phyloP scores from a whole-genome alignment of 2,329 filamentous ascomycete genomes.

The Ilyonectria robusta region DNA sequence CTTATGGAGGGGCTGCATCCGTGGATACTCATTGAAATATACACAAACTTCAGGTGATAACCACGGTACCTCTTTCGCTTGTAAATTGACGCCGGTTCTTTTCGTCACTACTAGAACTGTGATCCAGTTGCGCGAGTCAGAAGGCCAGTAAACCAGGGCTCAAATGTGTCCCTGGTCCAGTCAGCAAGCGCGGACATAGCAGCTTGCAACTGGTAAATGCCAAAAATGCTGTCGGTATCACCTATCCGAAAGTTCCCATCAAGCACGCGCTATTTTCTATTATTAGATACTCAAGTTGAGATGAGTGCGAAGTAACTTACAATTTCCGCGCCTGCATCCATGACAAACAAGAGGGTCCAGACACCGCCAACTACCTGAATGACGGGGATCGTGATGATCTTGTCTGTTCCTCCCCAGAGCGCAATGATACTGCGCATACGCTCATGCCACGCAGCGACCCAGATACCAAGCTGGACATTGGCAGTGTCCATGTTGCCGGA shows the following conservation, averaged over 20 bases:
- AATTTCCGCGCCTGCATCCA: conserved; percentile 9
- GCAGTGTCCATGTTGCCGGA: conserved; percentile 5
- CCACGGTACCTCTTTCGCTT: too few species aligned
- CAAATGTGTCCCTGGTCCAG: conserved; percentile 8
- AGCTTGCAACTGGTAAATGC: conserved; percentile 19
- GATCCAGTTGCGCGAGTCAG: too few species aligned
- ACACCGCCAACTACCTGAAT: conserved; percentile 15
- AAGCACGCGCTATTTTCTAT: not conserved
- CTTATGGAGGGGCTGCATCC: too few species aligned
- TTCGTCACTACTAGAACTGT: too few species aligned
- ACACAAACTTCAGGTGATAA: too few species aligned
- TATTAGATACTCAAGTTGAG: not conserved
- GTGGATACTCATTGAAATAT: too few species aligned
- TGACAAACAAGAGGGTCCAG: conserved; percentile 14
- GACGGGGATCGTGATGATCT: conserved; percentile 10
- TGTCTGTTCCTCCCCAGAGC: not conserved
- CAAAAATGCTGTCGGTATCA: conserved; percentile 12
- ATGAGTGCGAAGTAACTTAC: not conserved
- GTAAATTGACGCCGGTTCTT: too few species aligned
- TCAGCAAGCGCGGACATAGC: conserved; percentile 4
- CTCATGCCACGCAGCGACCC: conserved; percentile 19
- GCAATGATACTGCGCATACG: not conserved
- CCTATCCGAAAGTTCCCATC: conserved; percentile 16
- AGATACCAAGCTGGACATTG: conserved; percentile 15
- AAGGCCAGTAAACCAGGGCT: too few species aligned